Evolutionary conservation across 2,329 filamentous ascomycete species (phyloP).

Genomic region (Apiospora koreana): DNA sequence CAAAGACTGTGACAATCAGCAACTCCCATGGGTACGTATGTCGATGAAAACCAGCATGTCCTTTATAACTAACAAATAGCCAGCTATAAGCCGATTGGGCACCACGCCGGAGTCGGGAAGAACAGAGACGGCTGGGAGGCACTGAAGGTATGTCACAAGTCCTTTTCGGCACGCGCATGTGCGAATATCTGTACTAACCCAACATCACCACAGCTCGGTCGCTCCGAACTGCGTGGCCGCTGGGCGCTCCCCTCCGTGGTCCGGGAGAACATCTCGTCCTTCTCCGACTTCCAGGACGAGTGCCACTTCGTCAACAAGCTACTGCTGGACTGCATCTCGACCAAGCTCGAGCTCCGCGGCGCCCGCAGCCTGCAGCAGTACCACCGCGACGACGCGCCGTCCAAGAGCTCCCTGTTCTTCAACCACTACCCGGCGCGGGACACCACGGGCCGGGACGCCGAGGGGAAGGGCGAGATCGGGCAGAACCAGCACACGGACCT

Average conservation of each 20-base stretch:
- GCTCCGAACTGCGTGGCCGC: conserved; percentile 10
- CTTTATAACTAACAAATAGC: too few species aligned
- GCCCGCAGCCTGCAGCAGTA: conserved; percentile 1
- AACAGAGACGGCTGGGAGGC: too few species aligned
- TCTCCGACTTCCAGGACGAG: conserved; percentile 2
- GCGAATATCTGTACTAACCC: too few species aligned
- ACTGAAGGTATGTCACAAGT: too few species aligned
- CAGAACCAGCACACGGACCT: conserved; percentile 15
- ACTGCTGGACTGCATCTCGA: conserved; percentile 14
- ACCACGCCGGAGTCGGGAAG: too few species aligned
- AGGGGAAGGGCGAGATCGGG: conserved; percentile 3
- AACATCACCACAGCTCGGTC: too few species aligned
- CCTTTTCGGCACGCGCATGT: too few species aligned
- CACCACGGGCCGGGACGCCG: not conserved
- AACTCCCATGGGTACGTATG: too few species aligned
- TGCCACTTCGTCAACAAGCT: conserved; percentile 13
- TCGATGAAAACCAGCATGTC: too few species aligned
- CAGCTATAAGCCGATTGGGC: too few species aligned
- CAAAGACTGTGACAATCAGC: too few species aligned
- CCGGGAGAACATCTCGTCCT: not conserved
- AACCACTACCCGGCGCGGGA: conserved; percentile 9
- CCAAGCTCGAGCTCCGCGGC: not conserved
- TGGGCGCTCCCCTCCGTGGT: conserved; percentile 11
- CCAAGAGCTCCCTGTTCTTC: conserved; percentile 13
- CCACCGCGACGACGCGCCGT: conserved; percentile 13